Base-by-base conservation (phyloP, 345 rosid genomes). In the Linum lewisii region DNA sequence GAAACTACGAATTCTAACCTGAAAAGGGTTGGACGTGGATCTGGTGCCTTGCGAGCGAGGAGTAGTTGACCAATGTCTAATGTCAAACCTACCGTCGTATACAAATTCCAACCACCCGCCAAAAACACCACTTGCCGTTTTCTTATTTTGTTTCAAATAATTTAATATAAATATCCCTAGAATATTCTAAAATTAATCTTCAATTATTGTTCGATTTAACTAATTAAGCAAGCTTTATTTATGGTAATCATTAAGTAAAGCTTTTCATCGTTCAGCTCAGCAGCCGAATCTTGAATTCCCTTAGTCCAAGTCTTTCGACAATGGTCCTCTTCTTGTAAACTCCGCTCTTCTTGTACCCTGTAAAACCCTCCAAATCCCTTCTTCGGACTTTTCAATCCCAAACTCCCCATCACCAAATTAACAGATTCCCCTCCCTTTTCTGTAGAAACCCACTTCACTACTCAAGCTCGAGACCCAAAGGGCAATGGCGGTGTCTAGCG, bases 331-430 rank as follows among this genome's bases (percentile, higher is more conserved):
- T 32, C 22, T 62, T 51, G 76, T 42, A 37, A 66, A 60, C 63
- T 71, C 65, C 69, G 56, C 69, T 5, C 34, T 42, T 42, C 47
- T 42, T 42, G 4, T 24, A 4, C 22, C 9, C 45, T 24, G 16
- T n/a, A 25, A n/a, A 42, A 61, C 59, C 49, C 54, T 14, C 58
- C 70, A 57, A 32, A 36, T 21, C 57, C 21, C 26, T 29, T 64
- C 18, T n/a, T 44, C 79, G 76, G 80, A 69, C 68, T 62, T 60
- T 65, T 20, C 83, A 38, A 74, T 45, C 45, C 58, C 24, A 64
- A 42, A 50, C 56, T 53, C 23, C 60, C 57, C 7, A 23, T 29
- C 58, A 22, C 52, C 29, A 10, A 51, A 60, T 23, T 56, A 60
- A 54, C 6, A 61, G n/a, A 45, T 64, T 24, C 44, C 54, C 13